Base-by-base conservation (phyloP, 1,284 basidiomycete genomes). In the Neolentinus lepideus region DNA sequence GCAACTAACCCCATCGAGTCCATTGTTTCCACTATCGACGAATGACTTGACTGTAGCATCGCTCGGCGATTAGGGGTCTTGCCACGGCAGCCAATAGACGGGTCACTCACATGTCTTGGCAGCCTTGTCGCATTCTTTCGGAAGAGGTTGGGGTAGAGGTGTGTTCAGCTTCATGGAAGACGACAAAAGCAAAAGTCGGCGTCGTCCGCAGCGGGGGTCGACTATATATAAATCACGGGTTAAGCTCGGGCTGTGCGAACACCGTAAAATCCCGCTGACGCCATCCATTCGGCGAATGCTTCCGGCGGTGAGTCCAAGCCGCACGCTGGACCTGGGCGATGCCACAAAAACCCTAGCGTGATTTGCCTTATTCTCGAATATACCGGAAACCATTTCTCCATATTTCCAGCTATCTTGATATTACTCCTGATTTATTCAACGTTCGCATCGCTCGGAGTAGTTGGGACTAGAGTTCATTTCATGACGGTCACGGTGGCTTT, bases 81-180 rank as follows among this genome's bases (percentile, higher is more conserved):
- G 51, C 53, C 16, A 26, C 38, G 35, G 51, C 43, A 24, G 19
- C 10, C 21, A 38, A 56, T 36, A 35, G 36, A 53, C 51, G 52
- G 53, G 51, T 16, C 38, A 72, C 83, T 54, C 58, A 86, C 88
- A 87, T 57, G 88, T 90, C 62, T 81, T 87, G 4, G 85, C 79
- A 51, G 88, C 88, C 65, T 90, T 90, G 51, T 70, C 67, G 63
- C 88, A 90, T 72, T 90, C 88, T 61, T 85, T 90, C 14, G 80
- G 79, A 35, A 90, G 70, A 1, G 84, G 68, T 64, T 90, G 88
- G 19, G 88, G 88, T 25, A 90, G 66, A 19, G 85, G 85, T 22
- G 75, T 81, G 61, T 79, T 84, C 51, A 88, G 68, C 66, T 88
- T 88, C 81, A 85, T 85, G 58, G 58, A 59, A 14, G 22, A 3